phyloP scores from a whole-genome alignment of 345 rosid genomes.

The Lepidium aucheri region DNA sequence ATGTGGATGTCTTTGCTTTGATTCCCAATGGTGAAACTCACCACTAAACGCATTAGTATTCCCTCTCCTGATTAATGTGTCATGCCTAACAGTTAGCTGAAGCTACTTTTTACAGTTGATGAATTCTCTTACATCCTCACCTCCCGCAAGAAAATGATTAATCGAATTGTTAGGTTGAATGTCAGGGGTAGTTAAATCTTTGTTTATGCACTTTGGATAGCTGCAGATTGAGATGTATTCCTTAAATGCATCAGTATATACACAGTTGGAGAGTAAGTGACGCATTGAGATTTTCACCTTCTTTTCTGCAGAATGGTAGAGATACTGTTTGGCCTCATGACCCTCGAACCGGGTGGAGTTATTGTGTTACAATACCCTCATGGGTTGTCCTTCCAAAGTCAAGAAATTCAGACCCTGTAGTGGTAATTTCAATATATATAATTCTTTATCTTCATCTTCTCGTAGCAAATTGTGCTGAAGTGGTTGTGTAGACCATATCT shows the following conservation, averaged over 20 bases:
- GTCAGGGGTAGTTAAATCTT: neutral
- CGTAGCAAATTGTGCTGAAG: conserved; percentile 1
- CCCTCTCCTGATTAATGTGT: neutral
- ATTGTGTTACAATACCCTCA: conserved; percentile 79
- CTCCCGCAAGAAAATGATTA: neutral
- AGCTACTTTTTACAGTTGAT: neutral
- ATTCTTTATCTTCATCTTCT: conserved; percentile 23
- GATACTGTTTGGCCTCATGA: conserved; percentile 94
- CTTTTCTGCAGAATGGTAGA: conserved; percentile 66
- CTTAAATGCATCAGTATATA: neutral
- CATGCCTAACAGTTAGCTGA: neutral
- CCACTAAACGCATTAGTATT: neutral
- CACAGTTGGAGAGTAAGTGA: neutral
- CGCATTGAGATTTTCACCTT: neutral
- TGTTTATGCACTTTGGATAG: neutral
- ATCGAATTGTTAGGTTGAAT: neutral
- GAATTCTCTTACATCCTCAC: neutral
- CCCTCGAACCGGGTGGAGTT: conserved; percentile 90
- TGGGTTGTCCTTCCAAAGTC: conserved; percentile 90
- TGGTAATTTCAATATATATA: conserved; percentile 52
- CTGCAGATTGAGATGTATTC: neutral
- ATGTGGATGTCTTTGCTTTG: neutral
- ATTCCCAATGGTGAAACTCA: neutral
- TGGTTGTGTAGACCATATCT: neutral
- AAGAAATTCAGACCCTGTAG: conserved; percentile 92